phyloP scores from a whole-genome alignment of 257 asterid genomes.

The Echium plantagineum region DNA sequence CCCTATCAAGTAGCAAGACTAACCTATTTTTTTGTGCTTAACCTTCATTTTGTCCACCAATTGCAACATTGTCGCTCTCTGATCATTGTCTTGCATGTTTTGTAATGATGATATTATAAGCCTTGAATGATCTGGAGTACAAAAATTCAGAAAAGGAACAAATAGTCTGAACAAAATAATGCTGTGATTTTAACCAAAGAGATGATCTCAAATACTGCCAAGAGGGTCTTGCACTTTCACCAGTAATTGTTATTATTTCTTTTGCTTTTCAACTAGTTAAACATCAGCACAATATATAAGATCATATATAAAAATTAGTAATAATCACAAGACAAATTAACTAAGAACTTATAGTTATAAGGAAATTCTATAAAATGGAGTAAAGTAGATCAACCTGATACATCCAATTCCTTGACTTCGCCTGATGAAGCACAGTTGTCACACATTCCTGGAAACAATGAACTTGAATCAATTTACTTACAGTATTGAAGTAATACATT shows the following conservation, averaged over 20 bases:
- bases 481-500: background rate
- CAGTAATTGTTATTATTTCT: background rate
- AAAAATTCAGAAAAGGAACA: constrained; percentile 11
- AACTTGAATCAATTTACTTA: constrained; percentile 11
- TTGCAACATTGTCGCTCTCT: constrained; percentile 74
- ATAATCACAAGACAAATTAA: background rate
- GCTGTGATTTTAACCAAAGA: too few relatives aligned
- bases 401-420: constrained; percentile 71
- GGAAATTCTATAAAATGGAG: background rate
- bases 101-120: constrained; percentile 48
- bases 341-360: background rate
- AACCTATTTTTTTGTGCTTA: constrained; percentile 54
- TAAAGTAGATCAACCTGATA: constrained; percentile 41
- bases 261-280: background rate
- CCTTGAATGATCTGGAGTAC: constrained; percentile 63
- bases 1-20: constrained; percentile 16
- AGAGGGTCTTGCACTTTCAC: background rate
- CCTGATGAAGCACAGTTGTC: constrained; percentile 72
- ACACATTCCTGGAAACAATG: constrained; percentile 72
- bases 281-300: background rate
- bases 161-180: background rate
- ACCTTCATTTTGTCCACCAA: constrained; percentile 75
- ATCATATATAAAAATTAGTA: constrained; percentile 1
- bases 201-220: background rate
- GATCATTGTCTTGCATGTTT: constrained; percentile 68